Evolutionary conservation across 495 filamentous ascomycete species (phyloP), one percentile per base, ranked within the genome.

Genomic region (Cairneyella variabilis): DNA sequence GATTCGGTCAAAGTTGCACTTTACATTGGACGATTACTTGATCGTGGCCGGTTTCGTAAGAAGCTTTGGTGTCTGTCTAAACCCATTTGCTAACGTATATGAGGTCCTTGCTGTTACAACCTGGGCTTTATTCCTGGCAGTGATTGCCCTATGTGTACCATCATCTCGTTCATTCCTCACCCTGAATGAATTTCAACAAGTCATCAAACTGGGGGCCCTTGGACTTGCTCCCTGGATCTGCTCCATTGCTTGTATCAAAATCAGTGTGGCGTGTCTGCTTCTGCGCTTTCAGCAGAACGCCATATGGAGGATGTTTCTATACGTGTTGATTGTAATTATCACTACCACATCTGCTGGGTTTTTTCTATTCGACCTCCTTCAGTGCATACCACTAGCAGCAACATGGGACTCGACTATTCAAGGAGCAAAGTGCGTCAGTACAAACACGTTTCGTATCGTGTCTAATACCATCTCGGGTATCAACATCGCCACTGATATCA

Each of bases 231-330:
- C 45, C 21, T 69, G 56, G 56, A 37, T 53, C 3, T 49, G 56
- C 44, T 60, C 48, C 5, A 58, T 69, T 36, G 59, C 59, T 39
- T 66, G 64, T 37, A 55, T 64, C 56, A 71, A 69, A 53, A 57
- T 64, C 28, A 60, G 60, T 60, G 66, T 71, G 21, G 62, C 63
- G 8, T 54, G 56, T 23, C 66, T 59, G 54, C 63, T 71, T 17
- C 53, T 71, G 3, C 66, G 68, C 18, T 59, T 71, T 53, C 49
- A 42, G 2, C 58, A 63, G 28, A 48, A 36, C 12, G 28, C 30
- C 7, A 10, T 40, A 4, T 69, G 66, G 68, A 44, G 20, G 14
- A 42, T 53, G 25, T 51, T 61, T 14, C 61, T 71, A 45, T 59
- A 57, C 20, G 23, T 30, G 21, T 49, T 66, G 42, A 64, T 68